Base-by-base conservation (phyloP, 169 alveolate species). In the Perkinsus chesapeaki region DNA sequence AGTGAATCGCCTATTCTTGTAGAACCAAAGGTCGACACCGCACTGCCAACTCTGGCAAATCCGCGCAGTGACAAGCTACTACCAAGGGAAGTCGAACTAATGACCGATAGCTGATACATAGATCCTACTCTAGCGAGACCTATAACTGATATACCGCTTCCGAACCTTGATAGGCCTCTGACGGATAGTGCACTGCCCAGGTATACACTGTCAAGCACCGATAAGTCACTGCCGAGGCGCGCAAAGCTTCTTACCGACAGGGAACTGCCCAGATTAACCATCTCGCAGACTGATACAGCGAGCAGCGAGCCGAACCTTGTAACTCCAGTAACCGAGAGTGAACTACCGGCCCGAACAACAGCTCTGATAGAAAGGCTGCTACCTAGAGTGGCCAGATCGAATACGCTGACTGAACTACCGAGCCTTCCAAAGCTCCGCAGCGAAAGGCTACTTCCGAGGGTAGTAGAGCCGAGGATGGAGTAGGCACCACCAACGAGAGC, bases 31-130 rank as follows among this genome's bases (percentile, higher is more conserved):
- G 60, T 43, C 16, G 60, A 43, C 16, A 43, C 60, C 16, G 60
- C 16, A 16, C 60, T 43, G 16, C 60, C 60, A 43, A 43, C 23
- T 16, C 60, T 43, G 31, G 92, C 92, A 43, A 90, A 90, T 23
- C 92, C 43, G 39, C 92, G 92, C 39, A 90, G 92, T 12, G 92
- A 90, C 39, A 90, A 43, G 3, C 47, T 31, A 43, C 92, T 90
- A 43, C 92, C 92, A 16, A 90, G 37, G 47, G 92, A 9, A 43
- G 60, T 43, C 16, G 60, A 43, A 16, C 60, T 43, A 16, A 43
- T 43, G 60, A 43, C 60, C 60, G 60, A 43, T 43, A 43, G 16
- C 23, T 43, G 5, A 16, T 43, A 43, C 16, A 43, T 43, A 5
- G 60, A 43, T 5, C 60, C 60, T 9, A 43, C 16, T 43, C 60